These are phyloP conservation scores for Alternaria sp. DNA, from an alignment of 2,329 filamentous ascomycete species.

Conservation along the genomic window DNA sequence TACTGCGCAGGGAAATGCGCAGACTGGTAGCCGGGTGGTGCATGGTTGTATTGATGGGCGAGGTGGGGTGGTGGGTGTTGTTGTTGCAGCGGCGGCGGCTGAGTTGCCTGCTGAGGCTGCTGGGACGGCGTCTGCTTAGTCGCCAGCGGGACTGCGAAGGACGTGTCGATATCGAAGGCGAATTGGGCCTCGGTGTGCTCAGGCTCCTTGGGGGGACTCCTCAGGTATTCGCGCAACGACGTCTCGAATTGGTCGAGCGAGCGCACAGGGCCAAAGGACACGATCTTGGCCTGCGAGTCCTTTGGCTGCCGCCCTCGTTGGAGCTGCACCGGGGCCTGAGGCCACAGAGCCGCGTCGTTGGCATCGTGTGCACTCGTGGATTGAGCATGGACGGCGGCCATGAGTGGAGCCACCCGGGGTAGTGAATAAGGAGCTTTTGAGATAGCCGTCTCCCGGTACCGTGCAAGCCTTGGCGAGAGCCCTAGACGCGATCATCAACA, in stretches of 20 bases:
- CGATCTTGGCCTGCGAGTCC: constrained; percentile 44
- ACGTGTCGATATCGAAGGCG: constrained; percentile 47
- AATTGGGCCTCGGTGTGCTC: constrained; percentile 50
- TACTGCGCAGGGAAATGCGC: constrained; percentile 32
- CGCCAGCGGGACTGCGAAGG: constrained; percentile 39
- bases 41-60: constrained; percentile 20
- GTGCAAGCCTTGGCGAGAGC: constrained; percentile 11
- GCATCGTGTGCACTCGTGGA: constrained; percentile 15
- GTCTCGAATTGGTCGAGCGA: constrained; percentile 47
- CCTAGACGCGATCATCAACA: constrained; percentile 4
- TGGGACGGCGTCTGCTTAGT: background rate
- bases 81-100: background rate
- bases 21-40: constrained; percentile 39
- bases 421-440: constrained; percentile 15
- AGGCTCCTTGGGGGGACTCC: constrained; percentile 40
- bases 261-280: constrained; percentile 37
- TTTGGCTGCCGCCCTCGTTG: constrained; percentile 48
- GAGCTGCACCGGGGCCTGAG: constrained; percentile 29
- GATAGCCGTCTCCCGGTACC: constrained; percentile 6
- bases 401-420: constrained; percentile 26
- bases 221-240: constrained; percentile 45
- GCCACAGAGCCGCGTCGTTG: constrained; percentile 25
- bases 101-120: constrained; percentile 1
- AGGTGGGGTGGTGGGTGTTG: constrained; percentile 12
- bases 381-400: constrained; percentile 29